phyloP scores from a whole-genome alignment of 257 asterid genomes.

The Nicotiana tabacum region DNA sequence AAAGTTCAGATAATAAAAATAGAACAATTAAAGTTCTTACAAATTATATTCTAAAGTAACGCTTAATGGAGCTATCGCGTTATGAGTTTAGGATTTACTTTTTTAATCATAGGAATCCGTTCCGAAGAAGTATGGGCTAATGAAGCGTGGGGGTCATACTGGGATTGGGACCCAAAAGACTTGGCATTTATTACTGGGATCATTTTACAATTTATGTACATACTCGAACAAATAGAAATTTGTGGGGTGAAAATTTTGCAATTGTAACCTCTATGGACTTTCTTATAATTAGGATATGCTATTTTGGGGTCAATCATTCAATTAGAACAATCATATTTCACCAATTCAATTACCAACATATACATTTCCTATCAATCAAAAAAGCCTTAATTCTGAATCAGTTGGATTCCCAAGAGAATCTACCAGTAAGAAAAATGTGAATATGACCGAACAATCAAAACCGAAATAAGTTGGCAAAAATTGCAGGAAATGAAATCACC shows the following conservation, averaged over 20 bases:
- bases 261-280: too few species aligned
- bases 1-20: not conserved
- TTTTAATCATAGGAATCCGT: too few species aligned
- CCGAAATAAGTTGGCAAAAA: not conserved
- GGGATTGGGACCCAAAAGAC: too few species aligned
- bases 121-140: too few species aligned
- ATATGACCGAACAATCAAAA: not conserved
- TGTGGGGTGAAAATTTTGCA: too few species aligned
- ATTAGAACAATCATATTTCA: not conserved
- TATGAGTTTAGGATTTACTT: too few species aligned
- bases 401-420: not conserved
- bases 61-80: not conserved
- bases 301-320: not conserved
- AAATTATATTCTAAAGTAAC: not conserved
- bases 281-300: too few species aligned
- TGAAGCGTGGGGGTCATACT: too few species aligned
- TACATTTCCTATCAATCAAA: not conserved
- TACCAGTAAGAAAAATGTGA: not conserved
- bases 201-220: too few species aligned
- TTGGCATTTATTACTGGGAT: too few species aligned
- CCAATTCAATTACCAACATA: not conserved
- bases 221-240: too few species aligned
- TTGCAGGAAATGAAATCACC: conserved; percentile 8
- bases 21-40: not conserved
- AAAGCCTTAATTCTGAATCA: not conserved